Evolutionary conservation across 306 rosid genomes (phyloP), one percentile per base, ranked within the genome.

Genomic region (barrel medic (Medicago truncatula)): DNA sequence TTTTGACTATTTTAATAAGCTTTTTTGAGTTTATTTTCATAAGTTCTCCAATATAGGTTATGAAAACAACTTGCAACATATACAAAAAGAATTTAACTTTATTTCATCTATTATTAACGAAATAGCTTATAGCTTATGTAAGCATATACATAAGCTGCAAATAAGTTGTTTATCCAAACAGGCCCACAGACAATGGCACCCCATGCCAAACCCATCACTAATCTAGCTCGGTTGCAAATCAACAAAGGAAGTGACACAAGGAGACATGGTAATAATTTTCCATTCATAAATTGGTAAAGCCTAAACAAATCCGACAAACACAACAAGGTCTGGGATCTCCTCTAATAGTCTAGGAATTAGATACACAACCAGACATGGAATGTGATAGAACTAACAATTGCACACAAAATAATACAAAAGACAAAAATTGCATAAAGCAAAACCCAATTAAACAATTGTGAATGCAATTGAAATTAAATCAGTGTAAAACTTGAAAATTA

Each of bases 181-280:
- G 38, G 38, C 38, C 38, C 38, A 34, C 3, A 34, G 38, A 34
- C 38, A 34, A 75, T 67, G 52, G 70, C 82, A 43, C 21, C 88
- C 80, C 85, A 52, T 21, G 20, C 76, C 9, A 46, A 58, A 58
- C 63, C 12, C 36, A 70, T 67, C 46, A 36, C 80, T 76, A 74
- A 54, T 49, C 39, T 47, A 72, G 58, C 81, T 62, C 62, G 21
- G 73, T 75, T 56, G 58, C 46, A 13, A 83, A 58, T 53, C 44
- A 59, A 52, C 75, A 59, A 46, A 16, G 69, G 39, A 4, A 10
- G 16, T 39, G 25, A 76, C 72, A n/a, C 69, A 58, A 62, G 20
- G 47, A 70, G 50, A 50, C 71, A 56, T 21, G 5, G 36, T 7
- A 70, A 70, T 50, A 49, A 41, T 18, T 31, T 75, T 63, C 31